Evolutionary conservation across 352 stramenopile genomes (phyloP).

Genomic region (Globisporangium paroecandrum): DNA sequence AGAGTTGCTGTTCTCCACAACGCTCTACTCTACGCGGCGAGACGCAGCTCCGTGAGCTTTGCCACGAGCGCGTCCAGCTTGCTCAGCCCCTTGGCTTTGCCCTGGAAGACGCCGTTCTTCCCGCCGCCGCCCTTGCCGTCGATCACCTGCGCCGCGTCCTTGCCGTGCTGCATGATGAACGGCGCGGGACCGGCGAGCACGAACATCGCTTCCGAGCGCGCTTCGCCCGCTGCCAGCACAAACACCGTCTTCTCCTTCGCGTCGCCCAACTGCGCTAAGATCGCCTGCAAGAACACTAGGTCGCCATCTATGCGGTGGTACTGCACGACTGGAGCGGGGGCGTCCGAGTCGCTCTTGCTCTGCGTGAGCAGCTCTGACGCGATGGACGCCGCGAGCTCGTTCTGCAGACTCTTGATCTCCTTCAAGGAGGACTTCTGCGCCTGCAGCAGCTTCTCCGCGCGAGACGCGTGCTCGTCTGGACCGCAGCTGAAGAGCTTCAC

Average conservation of each 20-base stretch:
- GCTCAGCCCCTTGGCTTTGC: conserved; percentile 60
- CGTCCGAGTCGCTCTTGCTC: conserved; percentile 12
- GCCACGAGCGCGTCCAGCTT: conserved; percentile 44
- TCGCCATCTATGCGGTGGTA: conserved; percentile 65
- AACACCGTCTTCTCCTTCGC: conserved; percentile 33
- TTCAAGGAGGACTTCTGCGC: conserved; percentile 57
- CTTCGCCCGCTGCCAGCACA: conserved; percentile 37
- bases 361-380: conserved; percentile 40
- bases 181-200: conserved; percentile 53
- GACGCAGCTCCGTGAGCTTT: conserved; percentile 41
- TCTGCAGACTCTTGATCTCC: conserved; percentile 68
- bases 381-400: conserved; percentile 57
- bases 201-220: conserved; percentile 56
- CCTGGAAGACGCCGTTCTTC: conserved; percentile 75
- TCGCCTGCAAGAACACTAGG: conserved; percentile 63
- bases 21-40: background rate
- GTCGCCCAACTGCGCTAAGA: conserved; percentile 46
- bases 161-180: conserved; percentile 58
- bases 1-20: background rate
- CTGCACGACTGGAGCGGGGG: conserved; percentile 25
- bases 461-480: conserved; percentile 58
- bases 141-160: conserved; percentile 51
- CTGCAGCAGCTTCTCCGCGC: conserved; percentile 62
- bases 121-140: conserved; percentile 72
- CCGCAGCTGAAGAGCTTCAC: conserved; percentile 73